phyloP scores from a whole-genome alignment of 805 yeast genomes.

The Teunomyces panamensis region DNA sequence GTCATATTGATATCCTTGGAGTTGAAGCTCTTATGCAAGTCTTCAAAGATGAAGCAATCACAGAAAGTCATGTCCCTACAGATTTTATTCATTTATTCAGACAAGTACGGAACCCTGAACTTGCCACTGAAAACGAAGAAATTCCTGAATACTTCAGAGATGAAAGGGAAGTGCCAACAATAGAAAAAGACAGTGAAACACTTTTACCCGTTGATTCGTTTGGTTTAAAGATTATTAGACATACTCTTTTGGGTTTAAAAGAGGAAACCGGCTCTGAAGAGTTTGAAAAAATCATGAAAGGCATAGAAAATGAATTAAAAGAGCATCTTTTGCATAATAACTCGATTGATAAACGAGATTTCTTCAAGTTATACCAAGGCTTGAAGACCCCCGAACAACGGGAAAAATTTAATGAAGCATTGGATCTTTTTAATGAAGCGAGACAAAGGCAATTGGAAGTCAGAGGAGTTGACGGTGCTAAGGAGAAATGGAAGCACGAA shows the following conservation, averaged over 20 bases:
- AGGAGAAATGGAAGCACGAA: slow-evolving; percentile 83
- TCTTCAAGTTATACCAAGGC: slow-evolving; percentile 60
- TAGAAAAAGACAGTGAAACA: slow-evolving; percentile 54
- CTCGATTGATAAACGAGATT: slow-evolving; percentile 49
- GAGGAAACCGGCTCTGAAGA: slow-evolving; percentile 19
- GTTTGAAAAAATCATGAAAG: slow-evolving; percentile 24
- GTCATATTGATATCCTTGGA: slow-evolving; percentile 53
- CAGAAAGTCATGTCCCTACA: slow-evolving; percentile 29
- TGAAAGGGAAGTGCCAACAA: slow-evolving; percentile 30
- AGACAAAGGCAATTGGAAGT: slow-evolving; percentile 78
- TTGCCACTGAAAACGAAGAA: slow-evolving; percentile 6
- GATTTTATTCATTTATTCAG: slow-evolving; percentile 31
- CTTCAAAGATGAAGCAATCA: slow-evolving; percentile 23
- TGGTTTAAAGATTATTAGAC: slow-evolving; percentile 76
- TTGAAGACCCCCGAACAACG: slow-evolving; percentile 45
- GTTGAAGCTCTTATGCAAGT: slow-evolving; percentile 41
- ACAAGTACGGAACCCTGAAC: slow-evolving; percentile 18
- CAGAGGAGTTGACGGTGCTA: slow-evolving; percentile 80
- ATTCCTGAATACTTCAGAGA: slow-evolving; percentile 30
- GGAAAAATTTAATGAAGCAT: slow-evolving; percentile 54
- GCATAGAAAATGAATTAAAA: slow-evolving; percentile 25
- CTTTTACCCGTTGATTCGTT: slow-evolving; percentile 69
- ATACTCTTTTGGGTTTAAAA: slow-evolving; percentile 53
- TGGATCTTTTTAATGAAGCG: slow-evolving; percentile 68
- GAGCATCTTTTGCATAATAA: slow-evolving; percentile 30